Evolutionary conservation across 2,329 filamentous ascomycete genomes (phyloP), one percentile per base, ranked within the genome.

Genomic region (Cadophora sp.): DNA sequence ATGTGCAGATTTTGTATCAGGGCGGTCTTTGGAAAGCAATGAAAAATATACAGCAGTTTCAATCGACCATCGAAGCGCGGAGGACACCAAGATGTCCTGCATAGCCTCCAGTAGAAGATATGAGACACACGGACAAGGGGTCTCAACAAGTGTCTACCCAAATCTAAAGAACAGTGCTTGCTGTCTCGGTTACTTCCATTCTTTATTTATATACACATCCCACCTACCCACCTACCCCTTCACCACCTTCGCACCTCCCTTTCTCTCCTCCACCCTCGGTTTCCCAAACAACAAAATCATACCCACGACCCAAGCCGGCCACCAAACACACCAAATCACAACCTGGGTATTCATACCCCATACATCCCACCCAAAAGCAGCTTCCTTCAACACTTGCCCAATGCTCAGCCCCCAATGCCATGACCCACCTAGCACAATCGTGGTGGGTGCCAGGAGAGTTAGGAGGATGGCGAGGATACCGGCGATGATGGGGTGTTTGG

Each of bases 321-420:
- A 96, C 94, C 94, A 97, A 51, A 97, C 89, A 77, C 93, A 91
- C 92, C 94, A 97, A n/a, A 97, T 85, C 13, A 96, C 88, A 20
- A 97, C 88, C 67, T 92, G 90, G 1, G 94, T 96, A 82, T 94
- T 96, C 85, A 96, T 88, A 1, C 93, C 93, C 87, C 91, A 94
- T 14, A 97, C 89, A 75, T 93, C 87, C 94, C 94, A 97, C 0
- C 92, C 94, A 77, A 96, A 94, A 5, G 91, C 92, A 0, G 93
- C 92, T 76, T 91, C 85, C 33, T 84, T 84, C 61, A 97, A 79
- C 2, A 96, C 83, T 1, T 86, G 80, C 51, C 82, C 82, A 0
- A 94, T 77, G 4, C 77, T 76, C 45, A 81, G 66, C 70, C 82
- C 70, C 83, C 84, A 80, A 76, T 83, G 73, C 76, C 79, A 70